Base-by-base conservation (phyloP, 1,284 basidiomycete genomes). In the Clitocybe nebularis region DNA sequence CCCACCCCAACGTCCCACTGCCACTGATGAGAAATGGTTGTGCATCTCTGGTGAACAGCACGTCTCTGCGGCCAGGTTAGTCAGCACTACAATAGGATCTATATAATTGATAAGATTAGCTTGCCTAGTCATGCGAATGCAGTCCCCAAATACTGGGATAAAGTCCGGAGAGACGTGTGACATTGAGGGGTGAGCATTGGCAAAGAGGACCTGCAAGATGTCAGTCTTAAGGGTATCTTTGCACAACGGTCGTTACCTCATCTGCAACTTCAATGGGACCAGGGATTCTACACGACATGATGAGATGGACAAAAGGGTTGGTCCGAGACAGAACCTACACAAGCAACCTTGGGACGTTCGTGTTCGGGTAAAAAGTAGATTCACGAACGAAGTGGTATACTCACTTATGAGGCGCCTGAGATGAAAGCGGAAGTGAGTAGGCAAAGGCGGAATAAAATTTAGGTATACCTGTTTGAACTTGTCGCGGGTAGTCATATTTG, bases 1-100 rank as follows among this genome's bases (percentile, higher is more conserved):
- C 84, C 93, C 94, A 96, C 23, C 94, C 94, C 26, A 98, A 71
- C 2, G 94, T 98, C n/a, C 94, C 94, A 38, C 85, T 89, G 1
- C 95, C 95, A 21, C 93, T 82, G 42, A 96, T 86, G 54, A 97
- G 69, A 71, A 98, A 89, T 0, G 91, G 88, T 60, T 97, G 94
- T 0, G 75, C 86, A 24, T 72, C 69, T 46, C 80, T 74, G 28
- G 93, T 83, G 64, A 83, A 81, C 33, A 96, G 66, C 3, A 95
- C 81, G 42, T 89, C 71, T 49, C 88, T 85, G 49, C 8, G 4
- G 17, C n/a, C 35, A 22, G 39, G 14, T 32, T 8, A 9, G 28
- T 14, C 28, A 25, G 39, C 21, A 14, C 20, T 9, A n/a, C 29
- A 16, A 32, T 14, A 40, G 37, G 36, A 40, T 83, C 78, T 49